phyloP scores from a whole-genome alignment of 2,329 filamentous ascomycete genomes.

The Curvularia sp. region DNA sequence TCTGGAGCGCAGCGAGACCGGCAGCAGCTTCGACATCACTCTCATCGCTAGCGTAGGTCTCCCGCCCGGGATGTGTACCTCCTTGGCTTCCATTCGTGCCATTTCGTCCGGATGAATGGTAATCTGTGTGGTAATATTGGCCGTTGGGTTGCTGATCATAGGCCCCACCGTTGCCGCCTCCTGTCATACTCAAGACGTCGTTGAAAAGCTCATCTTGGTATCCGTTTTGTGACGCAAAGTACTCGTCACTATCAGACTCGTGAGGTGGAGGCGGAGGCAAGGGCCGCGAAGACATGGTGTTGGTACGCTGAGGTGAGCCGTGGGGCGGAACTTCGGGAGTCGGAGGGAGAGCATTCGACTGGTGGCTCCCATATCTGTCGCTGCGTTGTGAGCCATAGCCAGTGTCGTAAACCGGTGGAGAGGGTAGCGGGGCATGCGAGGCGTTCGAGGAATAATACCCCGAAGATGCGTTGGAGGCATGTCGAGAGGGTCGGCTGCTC shows the following conservation, averaged over 20 bases:
- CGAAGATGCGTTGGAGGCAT: constrained; percentile 39
- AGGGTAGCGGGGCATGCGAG: constrained; percentile 46
- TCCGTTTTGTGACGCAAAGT: constrained; percentile 48
- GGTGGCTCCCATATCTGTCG: constrained; percentile 42
- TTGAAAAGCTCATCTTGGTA: constrained; percentile 64
- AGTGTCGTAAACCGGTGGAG: constrained; percentile 41
- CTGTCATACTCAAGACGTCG: constrained; percentile 61
- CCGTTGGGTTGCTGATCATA: constrained; percentile 47
- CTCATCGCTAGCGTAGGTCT: constrained; percentile 64
- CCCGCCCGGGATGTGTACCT: constrained; percentile 45
- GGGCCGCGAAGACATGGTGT: constrained; percentile 63
- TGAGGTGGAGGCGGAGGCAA: constrained; percentile 68
- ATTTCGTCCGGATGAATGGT: constrained; percentile 38
- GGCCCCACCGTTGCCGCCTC: constrained; percentile 28
- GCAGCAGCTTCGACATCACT: constrained; percentile 88
- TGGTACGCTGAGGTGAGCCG: constrained; percentile 57
- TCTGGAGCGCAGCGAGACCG: constrained; percentile 80
- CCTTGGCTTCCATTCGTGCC: constrained; percentile 58
- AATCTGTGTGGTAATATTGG: constrained; percentile 38
- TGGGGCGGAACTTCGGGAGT: constrained; percentile 62
- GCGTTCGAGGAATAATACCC: constrained; percentile 40
- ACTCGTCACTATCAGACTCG: constrained; percentile 54
- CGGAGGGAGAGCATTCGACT: constrained; percentile 51
- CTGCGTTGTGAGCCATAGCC: constrained; percentile 38
- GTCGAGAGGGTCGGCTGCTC: constrained; percentile 41